These are phyloP conservation scores for Hyphopichia burtonii DNA, from an alignment of 1,139 yeast genomes.

Conservation along the genomic window DNA sequence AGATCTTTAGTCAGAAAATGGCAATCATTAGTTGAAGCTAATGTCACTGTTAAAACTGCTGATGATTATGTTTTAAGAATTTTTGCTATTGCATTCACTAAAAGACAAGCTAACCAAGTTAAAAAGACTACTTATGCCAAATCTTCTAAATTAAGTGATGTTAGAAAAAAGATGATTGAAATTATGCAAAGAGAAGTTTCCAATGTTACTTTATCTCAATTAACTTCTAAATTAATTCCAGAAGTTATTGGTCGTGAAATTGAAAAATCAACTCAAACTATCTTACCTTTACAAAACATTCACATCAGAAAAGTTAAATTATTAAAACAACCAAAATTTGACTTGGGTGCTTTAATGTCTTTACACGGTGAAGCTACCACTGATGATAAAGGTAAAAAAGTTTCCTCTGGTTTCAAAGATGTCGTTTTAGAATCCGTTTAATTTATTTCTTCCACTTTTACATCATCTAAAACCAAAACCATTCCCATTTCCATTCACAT, in stretches of 20 bases:
- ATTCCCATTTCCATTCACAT: not conserved
- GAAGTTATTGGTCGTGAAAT: constrained; percentile 56
- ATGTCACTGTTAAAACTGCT: constrained; percentile 51
- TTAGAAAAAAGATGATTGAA: constrained; percentile 52
- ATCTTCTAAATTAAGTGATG: constrained; percentile 50
- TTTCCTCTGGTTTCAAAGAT: constrained; percentile 50
- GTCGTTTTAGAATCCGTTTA: constrained; percentile 51
- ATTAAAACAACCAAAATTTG: constrained; percentile 54
- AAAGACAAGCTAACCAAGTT: constrained; percentile 53
- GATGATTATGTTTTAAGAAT: constrained; percentile 52
- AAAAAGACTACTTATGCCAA: constrained; percentile 53
- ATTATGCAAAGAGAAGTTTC: constrained; percentile 54
- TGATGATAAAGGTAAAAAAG: constrained; percentile 54
- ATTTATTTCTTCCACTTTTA: constrained; percentile 9
- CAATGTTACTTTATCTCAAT: constrained; percentile 50
- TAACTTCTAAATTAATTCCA: constrained; percentile 51
- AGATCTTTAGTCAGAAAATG: constrained; percentile 54
- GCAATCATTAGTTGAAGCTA: constrained; percentile 55
- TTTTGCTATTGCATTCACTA: constrained; percentile 53
- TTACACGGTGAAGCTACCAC: constrained; percentile 52
- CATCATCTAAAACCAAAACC: not conserved
- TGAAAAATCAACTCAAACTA: constrained; percentile 51
- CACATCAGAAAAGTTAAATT: constrained; percentile 55
- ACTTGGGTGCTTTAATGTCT: constrained; percentile 50
- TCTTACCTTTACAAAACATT: constrained; percentile 53